These are phyloP conservation scores for Tolypocladium endophyticum DNA, from an alignment of 2,329 filamentous ascomycete species.

Conservation along the genomic window DNA sequence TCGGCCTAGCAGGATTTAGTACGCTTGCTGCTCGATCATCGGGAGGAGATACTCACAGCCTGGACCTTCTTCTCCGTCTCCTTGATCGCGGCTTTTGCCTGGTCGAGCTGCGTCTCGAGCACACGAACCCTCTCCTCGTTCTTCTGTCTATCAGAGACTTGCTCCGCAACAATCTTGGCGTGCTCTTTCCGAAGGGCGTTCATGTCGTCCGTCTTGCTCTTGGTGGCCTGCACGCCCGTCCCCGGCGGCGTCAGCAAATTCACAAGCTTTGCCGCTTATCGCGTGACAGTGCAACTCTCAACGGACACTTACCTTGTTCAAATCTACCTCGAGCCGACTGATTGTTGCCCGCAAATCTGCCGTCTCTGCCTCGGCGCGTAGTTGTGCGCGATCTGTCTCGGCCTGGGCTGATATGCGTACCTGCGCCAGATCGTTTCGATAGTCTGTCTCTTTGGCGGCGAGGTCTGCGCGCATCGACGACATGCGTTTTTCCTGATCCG, in stretches of 20 bases:
- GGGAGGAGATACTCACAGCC: slow-evolving; percentile 11
- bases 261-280: neutral
- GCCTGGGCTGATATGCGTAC: slow-evolving; percentile 35
- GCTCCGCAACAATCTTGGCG: slow-evolving; percentile 23
- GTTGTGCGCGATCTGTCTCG: slow-evolving; percentile 37
- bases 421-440: slow-evolving; percentile 29
- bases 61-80: slow-evolving; percentile 11
- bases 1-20: slow-evolving; percentile 15
- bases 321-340: slow-evolving; percentile 49
- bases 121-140: slow-evolving; percentile 11
- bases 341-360: slow-evolving; percentile 53
- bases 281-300: neutral
- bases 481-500: slow-evolving; percentile 13
- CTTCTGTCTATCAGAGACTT: slow-evolving; percentile 17
- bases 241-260: neutral
- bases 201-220: slow-evolving; percentile 49
- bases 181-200: slow-evolving; percentile 37
- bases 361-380: slow-evolving; percentile 47
- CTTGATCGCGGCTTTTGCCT: slow-evolving; percentile 9
- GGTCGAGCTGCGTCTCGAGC: slow-evolving; percentile 16
- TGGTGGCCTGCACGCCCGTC: slow-evolving; percentile 37
- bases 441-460: slow-evolving; percentile 13
- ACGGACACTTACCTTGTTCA: slow-evolving; percentile 40
- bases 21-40: neutral
- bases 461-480: slow-evolving; percentile 7